Evolutionary conservation across 2,329 filamentous ascomycete genomes (phyloP), one percentile per base, ranked within the genome.

Genomic region (Hypocrella siamensis): DNA sequence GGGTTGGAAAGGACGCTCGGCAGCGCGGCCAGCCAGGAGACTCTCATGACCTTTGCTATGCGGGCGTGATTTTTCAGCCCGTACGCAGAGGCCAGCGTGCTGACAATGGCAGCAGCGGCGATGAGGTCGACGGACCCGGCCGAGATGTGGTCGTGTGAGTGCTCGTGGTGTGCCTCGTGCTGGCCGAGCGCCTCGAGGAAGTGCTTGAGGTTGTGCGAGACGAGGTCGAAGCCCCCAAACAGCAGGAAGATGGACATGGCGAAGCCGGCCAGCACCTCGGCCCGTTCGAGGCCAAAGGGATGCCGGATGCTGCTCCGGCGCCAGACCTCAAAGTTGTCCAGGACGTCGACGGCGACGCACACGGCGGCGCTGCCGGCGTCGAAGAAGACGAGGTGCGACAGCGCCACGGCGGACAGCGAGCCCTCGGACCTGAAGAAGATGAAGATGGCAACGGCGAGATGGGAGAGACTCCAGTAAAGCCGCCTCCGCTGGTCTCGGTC

Each of bases 321-420:
- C 90, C 90, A 98, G 26, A 96, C 86, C 51, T 98, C 90, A 46
- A 98, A 98, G 53, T 98, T 98, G 31, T 82, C 77, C 30, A 94
- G 71, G 2, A 96, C 82, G 48, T 98, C 90, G 29, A 96, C 88
- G 10, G 74, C 76, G 4, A 93, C 85, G 52, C 88, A 96, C 5
- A 96, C 72, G 30, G 86, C 76, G 4, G 90, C 90, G 21, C 85
- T 90, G 2, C 93, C 73, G 7, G 90, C 88, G 51, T 98, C 90
- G 52, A 94, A 98, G 53, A 96, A 82, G 36, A 96, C 79, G 29
- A 98, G 64, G 46, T 94, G 86, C 8, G 85, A 93, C 14, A 98
- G 63, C 0, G 88, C 88, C 6, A 86, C 94, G 59, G 93, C 79
- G 9, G 88, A 84, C 17, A 94, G 68, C 15, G 83, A 93, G 21